Conservation (phyloP, 1,284 basidiomycete genomes). For the Cerrena zonata region DNA sequence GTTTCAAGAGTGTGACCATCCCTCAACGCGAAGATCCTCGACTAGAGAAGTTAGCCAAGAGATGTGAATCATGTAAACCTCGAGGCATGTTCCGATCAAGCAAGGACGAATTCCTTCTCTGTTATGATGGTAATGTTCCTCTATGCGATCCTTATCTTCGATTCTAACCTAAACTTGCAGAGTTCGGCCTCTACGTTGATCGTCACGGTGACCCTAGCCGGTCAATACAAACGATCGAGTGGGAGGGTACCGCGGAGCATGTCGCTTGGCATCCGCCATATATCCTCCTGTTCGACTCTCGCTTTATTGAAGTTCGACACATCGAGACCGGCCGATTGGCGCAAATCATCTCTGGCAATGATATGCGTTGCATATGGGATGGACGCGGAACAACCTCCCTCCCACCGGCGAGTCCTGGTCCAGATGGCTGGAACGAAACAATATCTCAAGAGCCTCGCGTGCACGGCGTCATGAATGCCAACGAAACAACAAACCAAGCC, state of each 20-base stretch:
- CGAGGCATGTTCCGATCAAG: slow-evolving; percentile 88
- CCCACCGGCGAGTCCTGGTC: slow-evolving; percentile 33
- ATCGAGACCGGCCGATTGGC: slow-evolving; percentile 78
- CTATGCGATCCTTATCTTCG: background rate
- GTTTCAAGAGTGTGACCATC: slow-evolving; percentile 85
- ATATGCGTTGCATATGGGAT: slow-evolving; percentile 86
- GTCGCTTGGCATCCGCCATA: slow-evolving; percentile 87
- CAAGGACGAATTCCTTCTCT: slow-evolving; percentile 87
- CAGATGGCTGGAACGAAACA: slow-evolving; percentile 37
- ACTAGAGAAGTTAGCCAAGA: slow-evolving; percentile 66
- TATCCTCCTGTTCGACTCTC: slow-evolving; percentile 82
- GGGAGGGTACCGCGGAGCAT: slow-evolving; percentile 87
- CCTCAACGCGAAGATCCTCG: slow-evolving; percentile 74
- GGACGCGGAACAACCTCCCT: slow-evolving; percentile 53
- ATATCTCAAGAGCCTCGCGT: slow-evolving; percentile 67
- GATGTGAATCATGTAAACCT: slow-evolving; percentile 78
- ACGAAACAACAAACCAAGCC: slow-evolving; percentile 38
- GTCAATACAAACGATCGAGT: slow-evolving; percentile 74
- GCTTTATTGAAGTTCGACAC: slow-evolving; percentile 91
- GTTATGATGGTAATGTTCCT: slow-evolving; percentile 69
- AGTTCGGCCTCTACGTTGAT: slow-evolving; percentile 87
- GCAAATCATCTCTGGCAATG: slow-evolving; percentile 81
- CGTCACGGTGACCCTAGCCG: slow-evolving; percentile 83
- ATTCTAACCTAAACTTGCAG: slow-evolving; percentile 36
- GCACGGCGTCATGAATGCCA: slow-evolving; percentile 67